Percentiles rank a stretch among this genome's conserved stretches.
Evolutionary conservation across 768 basidiomycete species (phyloP).

Genomic region (Trametes meyenii): DNA sequence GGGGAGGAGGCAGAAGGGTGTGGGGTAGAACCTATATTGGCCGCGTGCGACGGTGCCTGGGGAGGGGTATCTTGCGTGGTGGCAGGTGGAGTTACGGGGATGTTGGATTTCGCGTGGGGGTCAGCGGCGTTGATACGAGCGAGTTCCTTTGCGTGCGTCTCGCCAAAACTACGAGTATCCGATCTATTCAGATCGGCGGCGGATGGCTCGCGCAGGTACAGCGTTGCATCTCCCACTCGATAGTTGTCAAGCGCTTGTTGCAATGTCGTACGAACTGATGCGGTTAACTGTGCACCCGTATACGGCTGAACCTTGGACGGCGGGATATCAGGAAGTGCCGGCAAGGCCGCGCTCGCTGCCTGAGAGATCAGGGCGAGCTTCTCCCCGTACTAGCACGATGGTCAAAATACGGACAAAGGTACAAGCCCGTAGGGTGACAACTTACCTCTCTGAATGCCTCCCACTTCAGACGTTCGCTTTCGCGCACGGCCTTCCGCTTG

Average conservation of each 20-base stretch:
- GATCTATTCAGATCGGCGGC: conserved; percentile 65
- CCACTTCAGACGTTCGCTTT: conserved; percentile 81
- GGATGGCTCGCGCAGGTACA: conserved; percentile 46
- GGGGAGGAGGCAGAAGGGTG: conserved; percentile 2
- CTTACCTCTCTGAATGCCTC: conserved; percentile 77
- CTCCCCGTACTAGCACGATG: conserved; percentile 65
- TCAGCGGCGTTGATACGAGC: conserved; percentile 49
- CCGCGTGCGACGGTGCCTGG: conserved; percentile 16
- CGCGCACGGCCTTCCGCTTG: conserved; percentile 74
- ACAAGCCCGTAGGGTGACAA: conserved; percentile 10
- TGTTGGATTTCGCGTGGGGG: conserved; percentile 34
- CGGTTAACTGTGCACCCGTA: conserved; percentile 62
- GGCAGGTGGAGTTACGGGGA: conserved; percentile 49
- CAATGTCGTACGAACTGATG: conserved; percentile 69
- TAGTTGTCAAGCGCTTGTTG: conserved; percentile 82
- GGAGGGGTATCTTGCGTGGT: conserved; percentile 22
- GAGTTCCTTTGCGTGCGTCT: conserved; percentile 79
- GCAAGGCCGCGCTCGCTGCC: conserved; percentile 64
- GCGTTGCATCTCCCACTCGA: conserved; percentile 62
- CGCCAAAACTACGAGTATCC: conserved; percentile 82
- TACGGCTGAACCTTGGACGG: conserved; percentile 62
- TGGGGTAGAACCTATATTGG: conserved; percentile 6
- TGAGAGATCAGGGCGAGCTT: conserved; percentile 76
- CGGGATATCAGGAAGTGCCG: conserved; percentile 67
- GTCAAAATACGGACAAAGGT: neutral